Conservation (phyloP, 192 early-diverging fungal species). For the Coemansia sp. region DNA sequence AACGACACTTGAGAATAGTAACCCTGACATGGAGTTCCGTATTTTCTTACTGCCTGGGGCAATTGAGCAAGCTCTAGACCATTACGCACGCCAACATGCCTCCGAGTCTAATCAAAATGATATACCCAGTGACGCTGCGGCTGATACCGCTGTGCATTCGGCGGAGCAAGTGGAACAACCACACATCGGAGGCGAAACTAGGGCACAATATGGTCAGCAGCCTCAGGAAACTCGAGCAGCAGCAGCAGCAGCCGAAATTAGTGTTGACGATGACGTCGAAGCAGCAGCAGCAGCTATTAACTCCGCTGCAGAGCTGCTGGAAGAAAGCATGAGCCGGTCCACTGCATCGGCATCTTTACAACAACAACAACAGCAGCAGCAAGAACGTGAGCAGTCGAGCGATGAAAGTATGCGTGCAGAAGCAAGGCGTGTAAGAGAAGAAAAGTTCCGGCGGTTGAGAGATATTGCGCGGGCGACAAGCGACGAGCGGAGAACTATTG, state of each 20-base stretch:
- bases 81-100: constrained; percentile 11
- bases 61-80: constrained; percentile 36
- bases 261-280: too few relatives aligned
- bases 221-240: too few relatives aligned
- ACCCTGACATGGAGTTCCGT: constrained; percentile 23
- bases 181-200: too few relatives aligned
- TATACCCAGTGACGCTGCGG: background rate
- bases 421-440: constrained; percentile 23
- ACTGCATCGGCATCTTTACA: background rate
- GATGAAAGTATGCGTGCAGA: constrained; percentile 10
- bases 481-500: constrained; percentile 31
- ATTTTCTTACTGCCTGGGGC: constrained; percentile 45
- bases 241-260: too few relatives aligned
- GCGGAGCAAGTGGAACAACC: background rate
- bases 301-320: too few relatives aligned
- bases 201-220: too few relatives aligned
- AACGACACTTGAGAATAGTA: background rate
- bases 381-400: constrained; percentile 1
- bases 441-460: constrained; percentile 32
- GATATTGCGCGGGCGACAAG: constrained; percentile 36
- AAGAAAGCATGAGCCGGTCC: background rate
- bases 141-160: background rate
- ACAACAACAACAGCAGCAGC: background rate
- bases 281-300: too few relatives aligned
- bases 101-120: background rate